phyloP scores from a whole-genome alignment of 208 protist genomes.

The Trypanosoma platydactyli region DNA sequence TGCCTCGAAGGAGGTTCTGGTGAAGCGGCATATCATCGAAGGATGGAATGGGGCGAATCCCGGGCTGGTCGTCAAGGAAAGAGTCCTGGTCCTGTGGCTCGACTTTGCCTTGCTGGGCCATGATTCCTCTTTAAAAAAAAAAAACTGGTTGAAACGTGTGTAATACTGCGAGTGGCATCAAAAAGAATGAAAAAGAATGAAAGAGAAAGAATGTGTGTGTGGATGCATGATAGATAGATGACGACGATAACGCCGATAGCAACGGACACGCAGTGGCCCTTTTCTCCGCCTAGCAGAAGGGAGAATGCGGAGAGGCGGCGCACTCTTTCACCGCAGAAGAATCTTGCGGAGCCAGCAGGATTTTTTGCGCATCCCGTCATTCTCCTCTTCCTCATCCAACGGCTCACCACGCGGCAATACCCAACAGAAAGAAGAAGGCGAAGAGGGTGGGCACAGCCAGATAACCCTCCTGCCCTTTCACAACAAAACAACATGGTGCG shows the following conservation, averaged over 20 bases:
- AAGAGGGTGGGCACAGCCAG: background rate
- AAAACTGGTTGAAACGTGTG: conserved; percentile 46
- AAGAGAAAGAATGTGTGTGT: too few relatives aligned
- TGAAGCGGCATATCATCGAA: conserved; percentile 99
- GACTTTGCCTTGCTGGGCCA: conserved; percentile 77
- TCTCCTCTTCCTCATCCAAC: conserved; percentile 16
- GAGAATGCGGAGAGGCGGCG: background rate
- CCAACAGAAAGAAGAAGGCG: background rate
- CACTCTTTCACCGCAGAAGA: background rate
- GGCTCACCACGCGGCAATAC: conserved; percentile 10
- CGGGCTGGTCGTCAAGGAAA: conserved; percentile 88
- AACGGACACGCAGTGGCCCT: too few relatives aligned
- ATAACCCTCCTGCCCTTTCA: background rate
- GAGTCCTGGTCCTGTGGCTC: conserved; percentile 90
- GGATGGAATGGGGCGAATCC: conserved; percentile 85
- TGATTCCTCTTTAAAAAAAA: conserved; percentile 42
- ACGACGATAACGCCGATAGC: too few relatives aligned
- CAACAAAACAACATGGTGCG: conserved; percentile 8
- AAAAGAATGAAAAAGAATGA: background rate
- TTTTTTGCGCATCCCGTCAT: conserved; percentile 15
- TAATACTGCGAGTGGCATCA: conserved; percentile 34
- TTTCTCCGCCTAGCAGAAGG: too few relatives aligned
- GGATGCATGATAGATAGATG: too few relatives aligned
- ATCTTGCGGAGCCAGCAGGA: conserved; percentile 1
- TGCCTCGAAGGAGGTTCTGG: conserved; percentile 96